A percentile compares a stretch with the other conserved stretches of the same genome.
Conservation (phyloP, 768 basidiomycete species). For the Pilatotrama ljubarskyi region DNA sequence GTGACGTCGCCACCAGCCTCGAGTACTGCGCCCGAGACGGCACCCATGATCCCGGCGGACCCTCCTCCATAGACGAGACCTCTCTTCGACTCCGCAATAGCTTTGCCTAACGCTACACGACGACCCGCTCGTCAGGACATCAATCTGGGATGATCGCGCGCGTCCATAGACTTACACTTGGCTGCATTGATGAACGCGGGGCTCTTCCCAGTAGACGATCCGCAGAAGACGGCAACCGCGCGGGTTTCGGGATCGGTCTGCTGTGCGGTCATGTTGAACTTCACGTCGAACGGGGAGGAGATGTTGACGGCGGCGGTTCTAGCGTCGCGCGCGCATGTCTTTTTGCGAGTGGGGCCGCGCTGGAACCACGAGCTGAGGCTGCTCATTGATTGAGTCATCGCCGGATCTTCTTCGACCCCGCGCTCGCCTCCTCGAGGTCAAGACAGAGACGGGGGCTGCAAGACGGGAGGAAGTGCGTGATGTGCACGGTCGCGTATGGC, state of each 20-base stretch:
- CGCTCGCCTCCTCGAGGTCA: neutral
- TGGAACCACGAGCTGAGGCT: conserved; percentile 14
- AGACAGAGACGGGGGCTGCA: neutral
- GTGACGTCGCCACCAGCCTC: conserved; percentile 70
- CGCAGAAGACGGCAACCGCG: conserved; percentile 84
- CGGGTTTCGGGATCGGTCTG: conserved; percentile 11
- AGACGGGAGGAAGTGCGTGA: neutral
- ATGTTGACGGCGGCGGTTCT: neutral
- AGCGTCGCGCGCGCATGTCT: neutral
- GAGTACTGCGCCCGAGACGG: conserved; percentile 65
- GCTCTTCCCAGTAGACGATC: conserved; percentile 65
- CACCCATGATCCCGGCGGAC: conserved; percentile 81
- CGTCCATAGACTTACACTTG: conserved; percentile 54
- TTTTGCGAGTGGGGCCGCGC: conserved; percentile 10
- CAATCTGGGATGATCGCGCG: neutral
- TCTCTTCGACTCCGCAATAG: conserved; percentile 59
- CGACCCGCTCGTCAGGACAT: neutral
- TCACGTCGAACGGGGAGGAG: conserved; percentile 17
- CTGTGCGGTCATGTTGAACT: conserved; percentile 6
- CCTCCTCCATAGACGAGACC: conserved; percentile 90
- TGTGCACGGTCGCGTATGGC: neutral
- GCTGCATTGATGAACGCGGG: conserved; percentile 69
- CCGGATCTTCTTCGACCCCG: neutral
- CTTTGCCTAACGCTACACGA: conserved; percentile 64
- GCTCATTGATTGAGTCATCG: neutral